Evolutionary conservation across 208 protist species (phyloP), one percentile per base, ranked within the genome.

Genomic region (Trypanosomatidae sp.): DNA sequence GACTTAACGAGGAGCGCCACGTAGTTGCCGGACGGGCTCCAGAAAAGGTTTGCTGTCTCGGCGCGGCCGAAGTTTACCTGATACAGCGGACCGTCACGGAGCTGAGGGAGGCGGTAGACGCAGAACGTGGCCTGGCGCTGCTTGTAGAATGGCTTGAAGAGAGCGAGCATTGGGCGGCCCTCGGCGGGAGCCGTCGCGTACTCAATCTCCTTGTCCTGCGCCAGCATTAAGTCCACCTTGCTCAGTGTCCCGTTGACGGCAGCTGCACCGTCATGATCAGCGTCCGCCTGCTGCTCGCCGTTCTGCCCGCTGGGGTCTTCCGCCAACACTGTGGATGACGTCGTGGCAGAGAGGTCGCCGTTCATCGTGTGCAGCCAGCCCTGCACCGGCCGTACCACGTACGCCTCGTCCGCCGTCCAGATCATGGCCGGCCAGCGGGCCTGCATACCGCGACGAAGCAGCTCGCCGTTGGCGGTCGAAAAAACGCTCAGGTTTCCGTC

Each of bases 121-220:
- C 50, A 69, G 43, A 96, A 83, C 12, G 81, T 90, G 7, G 82
- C 90, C 69, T 84, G 89, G 46, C 73, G 82, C 62, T 93, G 79
- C 71, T 96, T 94, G 80, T 92, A 79, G 67, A 92, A 91, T 3
- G 91, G 89, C 76, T 91, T 93, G 81, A 96, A 96, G 41, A 96
- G 73, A 0, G 89, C 89, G 22, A 94, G 80, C 73, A 94, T 44
- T 46, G 91, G 89, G 7, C 84, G 75, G 22, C 78, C 79, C 46
- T 77, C 79, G 49, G 72, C 74, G 3, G 88, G 87, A 25, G 81
- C 85, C 53, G 83, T 84, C 13, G 82, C 84, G 65, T 86, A 87
- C 73, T 85, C 87, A 47, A 92, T 88, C 53, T 95, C 91, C 79
- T 92, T 91, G 62, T 95, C 89, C 71, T 92, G 88, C 3, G 85